These are phyloP conservation scores for Phycomyces blakesleeanus DNA, from an alignment of 192 early-diverging fungal species.

Conservation along the genomic window DNA sequence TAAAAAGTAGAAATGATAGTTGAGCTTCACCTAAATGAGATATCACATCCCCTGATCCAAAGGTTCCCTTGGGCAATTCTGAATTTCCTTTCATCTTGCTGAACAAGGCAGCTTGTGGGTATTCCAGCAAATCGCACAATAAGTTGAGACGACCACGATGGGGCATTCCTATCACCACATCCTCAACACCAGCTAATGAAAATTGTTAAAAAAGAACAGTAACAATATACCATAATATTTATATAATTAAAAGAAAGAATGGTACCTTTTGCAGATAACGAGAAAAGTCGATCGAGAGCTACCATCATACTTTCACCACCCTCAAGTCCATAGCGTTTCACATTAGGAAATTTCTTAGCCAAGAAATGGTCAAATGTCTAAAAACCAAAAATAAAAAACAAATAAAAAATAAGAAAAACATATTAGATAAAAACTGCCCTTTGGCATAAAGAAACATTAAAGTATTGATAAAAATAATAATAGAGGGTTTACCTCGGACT, in stretches of 20 bases:
- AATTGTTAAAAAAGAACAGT: neutral
- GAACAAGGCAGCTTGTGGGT: conserved; percentile 78
- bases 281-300: conserved; percentile 84
- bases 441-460: no score
- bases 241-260: no score
- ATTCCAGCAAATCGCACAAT: conserved; percentile 83
- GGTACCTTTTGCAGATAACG: conserved; percentile 60
- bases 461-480: no score
- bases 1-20: neutral
- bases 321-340: conserved; percentile 96
- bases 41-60: conserved; percentile 87
- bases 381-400: no score
- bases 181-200: conserved; percentile 63
- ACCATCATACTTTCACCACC: conserved; percentile 96
- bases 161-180: conserved; percentile 92
- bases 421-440: no score
- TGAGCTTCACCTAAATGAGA: conserved; percentile 65
- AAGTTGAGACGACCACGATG: conserved; percentile 95
- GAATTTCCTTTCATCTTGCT: conserved; percentile 92
- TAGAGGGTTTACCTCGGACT: conserved; percentile 56
- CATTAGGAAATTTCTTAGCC: conserved; percentile 93
- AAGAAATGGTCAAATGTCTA: conserved; percentile 96
- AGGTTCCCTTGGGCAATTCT: conserved; percentile 77
- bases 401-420: no score
- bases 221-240: no score